Conservation (phyloP, 2,329 filamentous ascomycete genomes). For the Microdochium trichocladiopsis region DNA sequence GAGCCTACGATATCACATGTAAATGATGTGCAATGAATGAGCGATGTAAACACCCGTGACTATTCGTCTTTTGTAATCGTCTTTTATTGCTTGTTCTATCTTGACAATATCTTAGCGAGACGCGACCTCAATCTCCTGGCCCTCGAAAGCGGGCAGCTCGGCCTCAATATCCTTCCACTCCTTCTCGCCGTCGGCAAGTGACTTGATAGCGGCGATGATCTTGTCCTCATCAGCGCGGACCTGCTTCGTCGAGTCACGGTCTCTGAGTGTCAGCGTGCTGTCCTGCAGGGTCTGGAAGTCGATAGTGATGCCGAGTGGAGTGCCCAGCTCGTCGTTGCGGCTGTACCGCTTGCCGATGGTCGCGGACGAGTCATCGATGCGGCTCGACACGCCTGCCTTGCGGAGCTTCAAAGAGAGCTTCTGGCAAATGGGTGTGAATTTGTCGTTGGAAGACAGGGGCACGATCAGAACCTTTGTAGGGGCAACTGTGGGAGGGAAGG, state of each 20-base stretch:
- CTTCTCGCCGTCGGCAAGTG: conserved; percentile 42
- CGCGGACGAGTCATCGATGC: conserved; percentile 83
- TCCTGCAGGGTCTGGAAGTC: conserved; percentile 95
- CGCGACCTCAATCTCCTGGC: conserved; percentile 54
- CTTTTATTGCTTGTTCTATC: background rate
- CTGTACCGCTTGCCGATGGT: conserved; percentile 93
- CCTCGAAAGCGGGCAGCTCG: conserved; percentile 78
- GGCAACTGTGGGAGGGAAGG: conserved; percentile 69
- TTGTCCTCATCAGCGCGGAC: conserved; percentile 77
- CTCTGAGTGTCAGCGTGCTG: conserved; percentile 76
- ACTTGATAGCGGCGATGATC: conserved; percentile 64
- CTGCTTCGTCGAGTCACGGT: conserved; percentile 86
- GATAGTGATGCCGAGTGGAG: conserved; percentile 86
- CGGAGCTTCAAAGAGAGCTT: conserved; percentile 71
- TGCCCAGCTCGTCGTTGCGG: conserved; percentile 93
- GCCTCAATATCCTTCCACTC: conserved; percentile 62
- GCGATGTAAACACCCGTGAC: background rate
- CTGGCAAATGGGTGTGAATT: conserved; percentile 72
- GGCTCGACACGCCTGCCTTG: conserved; percentile 69
- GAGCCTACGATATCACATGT: too few species aligned
- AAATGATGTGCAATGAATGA: too few species aligned
- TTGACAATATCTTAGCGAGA: background rate
- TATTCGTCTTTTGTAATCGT: background rate
- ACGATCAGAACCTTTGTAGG: conserved; percentile 93
- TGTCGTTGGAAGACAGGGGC: conserved; percentile 72